Percentiles rank a stretch among this genome's conserved stretches.
Evolutionary conservation across 768 basidiomycete genomes (phyloP).

Genomic region (Boletus reticulatus): DNA sequence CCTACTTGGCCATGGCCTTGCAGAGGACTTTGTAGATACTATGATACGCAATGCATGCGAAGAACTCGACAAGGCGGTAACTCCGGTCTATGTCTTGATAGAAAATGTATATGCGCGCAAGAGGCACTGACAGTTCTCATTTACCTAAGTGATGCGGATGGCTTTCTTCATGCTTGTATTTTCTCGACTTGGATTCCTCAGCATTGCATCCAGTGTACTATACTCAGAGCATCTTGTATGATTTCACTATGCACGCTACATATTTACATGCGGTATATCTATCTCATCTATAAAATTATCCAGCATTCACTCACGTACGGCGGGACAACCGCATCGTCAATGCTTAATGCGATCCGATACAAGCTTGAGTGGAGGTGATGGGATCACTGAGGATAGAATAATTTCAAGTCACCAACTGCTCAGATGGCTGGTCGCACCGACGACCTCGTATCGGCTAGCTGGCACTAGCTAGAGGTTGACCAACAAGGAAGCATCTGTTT

Average conservation of each 20-base stretch:
- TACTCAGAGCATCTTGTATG: constrained; percentile 20
- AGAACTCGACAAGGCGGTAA: constrained; percentile 50
- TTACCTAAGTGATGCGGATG: not conserved
- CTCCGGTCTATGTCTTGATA: constrained; percentile 51
- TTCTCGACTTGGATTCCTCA: constrained; percentile 7
- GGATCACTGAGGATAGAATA: no score
- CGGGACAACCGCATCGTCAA: not conserved
- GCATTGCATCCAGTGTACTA: constrained; percentile 21
- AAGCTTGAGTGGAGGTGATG: no score
- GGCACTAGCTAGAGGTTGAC: not conserved
- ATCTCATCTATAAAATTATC: constrained; percentile 3
- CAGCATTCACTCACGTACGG: not conserved
- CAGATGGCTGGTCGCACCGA: not conserved
- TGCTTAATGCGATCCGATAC: no score
- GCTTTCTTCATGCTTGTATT: not conserved
- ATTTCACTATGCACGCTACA: constrained; percentile 12
- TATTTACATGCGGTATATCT: constrained; percentile 1
- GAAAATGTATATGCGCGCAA: constrained; percentile 57
- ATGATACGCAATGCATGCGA: constrained; percentile 49
- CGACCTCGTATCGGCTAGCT: not conserved
- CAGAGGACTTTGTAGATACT: constrained; percentile 49
- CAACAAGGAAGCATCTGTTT: not conserved
- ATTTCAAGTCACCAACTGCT: no score
- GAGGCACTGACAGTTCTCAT: constrained; percentile 18
- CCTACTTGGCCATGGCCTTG: constrained; percentile 60